Evolutionary conservation across 2,329 filamentous ascomycete species (phyloP).

Genomic region (Coniochaeta sp.): DNA sequence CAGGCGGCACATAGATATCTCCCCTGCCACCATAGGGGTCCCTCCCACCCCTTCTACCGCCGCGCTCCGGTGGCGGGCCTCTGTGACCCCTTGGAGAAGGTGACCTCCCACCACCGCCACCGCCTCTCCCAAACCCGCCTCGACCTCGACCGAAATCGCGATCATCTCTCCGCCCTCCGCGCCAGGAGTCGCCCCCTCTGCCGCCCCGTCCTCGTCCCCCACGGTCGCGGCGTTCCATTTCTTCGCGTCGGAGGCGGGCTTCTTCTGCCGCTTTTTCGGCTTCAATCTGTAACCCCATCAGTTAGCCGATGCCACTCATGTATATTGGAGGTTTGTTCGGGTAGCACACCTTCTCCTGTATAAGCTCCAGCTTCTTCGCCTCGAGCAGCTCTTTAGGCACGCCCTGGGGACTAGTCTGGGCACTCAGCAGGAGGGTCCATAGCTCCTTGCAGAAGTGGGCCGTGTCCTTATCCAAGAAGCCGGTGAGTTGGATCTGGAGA

Average conservation of each 20-base stretch:
- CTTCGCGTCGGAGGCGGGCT: slow-evolving; percentile 62
- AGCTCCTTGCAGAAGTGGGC: slow-evolving; percentile 85
- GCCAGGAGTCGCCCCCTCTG: slow-evolving; percentile 38
- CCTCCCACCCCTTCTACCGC: slow-evolving; percentile 25
- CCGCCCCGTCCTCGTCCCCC: slow-evolving; percentile 38
- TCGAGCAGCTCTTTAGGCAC: slow-evolving; percentile 92
- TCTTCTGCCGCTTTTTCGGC: slow-evolving; percentile 76
- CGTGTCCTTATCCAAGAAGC: slow-evolving; percentile 91
- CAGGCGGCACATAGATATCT: slow-evolving; percentile 46
- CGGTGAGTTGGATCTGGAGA: slow-evolving; percentile 88
- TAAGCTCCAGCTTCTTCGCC: slow-evolving; percentile 90
- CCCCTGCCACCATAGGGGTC: slow-evolving; percentile 40
- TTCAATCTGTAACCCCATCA: slow-evolving; percentile 53
- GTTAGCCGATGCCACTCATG: not conserved
- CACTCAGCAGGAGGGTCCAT: slow-evolving; percentile 87
- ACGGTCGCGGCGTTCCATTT: slow-evolving; percentile 61
- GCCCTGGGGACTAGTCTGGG: slow-evolving; percentile 79
- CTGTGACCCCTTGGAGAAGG: slow-evolving; percentile 38
- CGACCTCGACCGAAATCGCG: slow-evolving; percentile 33
- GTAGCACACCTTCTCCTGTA: slow-evolving; percentile 76
- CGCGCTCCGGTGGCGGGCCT: slow-evolving; percentile 32
- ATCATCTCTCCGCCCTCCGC: slow-evolving; percentile 44
- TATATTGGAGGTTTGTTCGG: not conserved
- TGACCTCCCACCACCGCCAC: slow-evolving; percentile 39
- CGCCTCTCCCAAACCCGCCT: slow-evolving; percentile 26